Evolutionary conservation across 176 grass and related monocot species (phyloP), one percentile per base, ranked within the genome.

Genomic region (Eragrostis nindensis): DNA sequence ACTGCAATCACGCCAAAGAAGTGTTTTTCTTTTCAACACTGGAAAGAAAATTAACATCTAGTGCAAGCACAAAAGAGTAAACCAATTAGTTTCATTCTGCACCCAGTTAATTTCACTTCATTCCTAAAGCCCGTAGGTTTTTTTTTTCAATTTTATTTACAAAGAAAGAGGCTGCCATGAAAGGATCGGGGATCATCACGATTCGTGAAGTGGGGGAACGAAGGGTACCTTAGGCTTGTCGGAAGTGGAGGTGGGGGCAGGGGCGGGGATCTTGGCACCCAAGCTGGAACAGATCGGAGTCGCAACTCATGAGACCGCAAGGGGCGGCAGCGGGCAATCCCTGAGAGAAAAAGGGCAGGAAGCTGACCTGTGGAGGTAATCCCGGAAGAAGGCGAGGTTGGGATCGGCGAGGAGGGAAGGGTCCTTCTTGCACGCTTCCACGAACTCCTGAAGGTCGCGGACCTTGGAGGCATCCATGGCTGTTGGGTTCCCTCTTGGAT

Each of bases 371-470:
- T 72, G 11, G 78, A 98, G 88, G 80, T 91, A 95, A 65, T 98
- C 92, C 42, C 95, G 84, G 87, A 98, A 98, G 92, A 98, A 98
- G 88, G 90, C 29, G 75, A 98, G 80, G 80, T 64, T 86, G 61
- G 95, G 95, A 46, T 95, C 90, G 84, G 66, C 60, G 27, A 98
- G 90, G 40, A 95, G 15, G n/a, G 92, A 62, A 15, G 95, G 92
- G 11, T 98, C 81, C 32, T 81, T 87, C 71, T 91, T 87, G 92
- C 95, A 98, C 40, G 89, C 86, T 47, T 91, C 95, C 3, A 95
- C 86, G 78, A 98, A 95, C 11, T 66, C 25, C 11, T 74, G 80
- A 17, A 97, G 83, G 62, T 97, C 88, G 56, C 83, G 73, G 74
- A 91, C 55, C 73, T 86, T 93, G 32, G 86, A 59, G 45, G 86